These are phyloP conservation scores for Stephania japonica DNA, from an alignment of 164 flowering plant genomes.

Conservation along the genomic window DNA sequence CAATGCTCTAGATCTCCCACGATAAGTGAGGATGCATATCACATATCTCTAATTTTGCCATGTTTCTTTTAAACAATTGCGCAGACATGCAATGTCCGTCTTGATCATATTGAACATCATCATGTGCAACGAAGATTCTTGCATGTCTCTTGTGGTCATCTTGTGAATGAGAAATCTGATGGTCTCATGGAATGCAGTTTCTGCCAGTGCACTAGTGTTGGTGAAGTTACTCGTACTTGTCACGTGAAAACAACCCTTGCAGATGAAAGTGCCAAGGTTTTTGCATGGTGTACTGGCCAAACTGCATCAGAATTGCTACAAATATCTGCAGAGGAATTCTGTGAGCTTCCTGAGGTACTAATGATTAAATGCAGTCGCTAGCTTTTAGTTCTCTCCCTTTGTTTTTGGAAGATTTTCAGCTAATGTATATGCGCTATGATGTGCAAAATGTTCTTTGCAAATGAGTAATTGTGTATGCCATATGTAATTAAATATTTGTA, in stretches of 20 bases:
- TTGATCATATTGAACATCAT: constrained; percentile 56
- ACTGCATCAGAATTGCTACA: constrained; percentile 84
- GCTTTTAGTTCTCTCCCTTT: background rate
- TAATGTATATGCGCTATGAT: too few species aligned
- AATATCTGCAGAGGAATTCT: constrained; percentile 82
- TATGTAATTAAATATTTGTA: background rate
- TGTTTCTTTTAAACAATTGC: constrained; percentile 8
- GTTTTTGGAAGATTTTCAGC: too few species aligned
- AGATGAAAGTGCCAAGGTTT: constrained; percentile 62
- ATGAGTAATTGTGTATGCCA: too few species aligned
- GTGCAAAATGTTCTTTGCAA: too few species aligned
- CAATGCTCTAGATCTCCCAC: background rate
- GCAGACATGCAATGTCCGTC: constrained; percentile 70
- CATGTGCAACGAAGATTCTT: constrained; percentile 51
- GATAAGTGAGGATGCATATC: too few species aligned
- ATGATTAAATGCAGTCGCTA: constrained; percentile 1
- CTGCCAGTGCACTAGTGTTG: constrained; percentile 43
- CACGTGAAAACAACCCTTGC: constrained; percentile 60
- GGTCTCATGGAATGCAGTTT: constrained; percentile 53
- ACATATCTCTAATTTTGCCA: background rate
- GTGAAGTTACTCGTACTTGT: constrained; percentile 52
- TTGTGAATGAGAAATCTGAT: constrained; percentile 35
- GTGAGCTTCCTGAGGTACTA: constrained; percentile 69
- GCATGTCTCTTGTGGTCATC: constrained; percentile 69
- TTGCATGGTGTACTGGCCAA: constrained; percentile 78